A percentile compares a stretch with the other conserved stretches of the same genome.
phyloP scores from a whole-genome alignment of 495 filamentous ascomycete genomes.

The Daldinia grandis region DNA sequence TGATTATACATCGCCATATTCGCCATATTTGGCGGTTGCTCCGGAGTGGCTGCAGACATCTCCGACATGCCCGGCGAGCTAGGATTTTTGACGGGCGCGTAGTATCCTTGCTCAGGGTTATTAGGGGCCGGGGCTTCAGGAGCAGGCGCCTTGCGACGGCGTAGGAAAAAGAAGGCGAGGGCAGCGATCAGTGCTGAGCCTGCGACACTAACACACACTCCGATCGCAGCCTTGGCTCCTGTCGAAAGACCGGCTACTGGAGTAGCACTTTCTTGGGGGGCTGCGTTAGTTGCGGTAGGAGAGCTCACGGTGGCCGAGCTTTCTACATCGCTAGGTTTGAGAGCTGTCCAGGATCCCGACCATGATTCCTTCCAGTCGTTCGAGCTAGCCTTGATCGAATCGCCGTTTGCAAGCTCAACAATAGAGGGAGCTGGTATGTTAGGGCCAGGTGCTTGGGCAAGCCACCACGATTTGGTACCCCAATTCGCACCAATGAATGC shows the following conservation, averaged over 20 bases:
- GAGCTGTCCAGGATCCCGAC: slow-evolving; percentile 50
- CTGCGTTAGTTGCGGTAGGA: slow-evolving; percentile 24
- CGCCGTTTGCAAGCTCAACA: slow-evolving; percentile 31
- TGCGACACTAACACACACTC: slow-evolving; percentile 48
- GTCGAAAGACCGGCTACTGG: slow-evolving; percentile 44
- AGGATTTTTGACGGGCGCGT: slow-evolving; percentile 37
- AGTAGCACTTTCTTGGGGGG: neutral
- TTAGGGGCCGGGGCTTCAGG: slow-evolving; percentile 9
- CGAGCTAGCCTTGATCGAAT: slow-evolving; percentile 39
- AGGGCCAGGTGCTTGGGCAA: slow-evolving; percentile 62
- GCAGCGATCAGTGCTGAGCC: slow-evolving; percentile 47
- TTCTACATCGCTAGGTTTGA: slow-evolving; percentile 28
- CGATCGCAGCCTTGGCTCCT: slow-evolving; percentile 56
- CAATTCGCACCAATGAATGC: slow-evolving; percentile 65
- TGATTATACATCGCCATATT: slow-evolving; percentile 27
- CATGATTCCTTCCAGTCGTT: slow-evolving; percentile 51
- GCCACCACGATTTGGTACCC: slow-evolving; percentile 54
- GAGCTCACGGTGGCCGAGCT: slow-evolving; percentile 17
- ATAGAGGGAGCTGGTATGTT: slow-evolving; percentile 38
- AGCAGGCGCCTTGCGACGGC: slow-evolving; percentile 45
- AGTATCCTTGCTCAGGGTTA: slow-evolving; percentile 33
- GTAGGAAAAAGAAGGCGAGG: slow-evolving; percentile 50
- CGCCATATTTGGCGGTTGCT: slow-evolving; percentile 8
- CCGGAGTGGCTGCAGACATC: slow-evolving; percentile 11
- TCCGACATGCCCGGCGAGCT: slow-evolving; percentile 26